Evolutionary conservation across 208 protist genomes (phyloP), one percentile per base, ranked within the genome.

Genomic region (Wallacemonas rigidus): DNA sequence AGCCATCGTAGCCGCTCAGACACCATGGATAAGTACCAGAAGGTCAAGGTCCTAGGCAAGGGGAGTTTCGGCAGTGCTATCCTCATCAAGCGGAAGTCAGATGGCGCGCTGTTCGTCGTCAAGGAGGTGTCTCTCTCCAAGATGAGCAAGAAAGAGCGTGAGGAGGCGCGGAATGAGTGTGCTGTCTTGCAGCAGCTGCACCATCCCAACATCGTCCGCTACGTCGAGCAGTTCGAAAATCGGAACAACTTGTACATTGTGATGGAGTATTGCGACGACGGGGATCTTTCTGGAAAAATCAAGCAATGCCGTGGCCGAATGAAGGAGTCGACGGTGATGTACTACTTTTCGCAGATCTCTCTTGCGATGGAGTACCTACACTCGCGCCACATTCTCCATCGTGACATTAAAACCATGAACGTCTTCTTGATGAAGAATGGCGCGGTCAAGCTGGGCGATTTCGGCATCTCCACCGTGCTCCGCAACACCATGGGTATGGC

Each of bases 391-490:
- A 97, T 98, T 75, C 78, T 98, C 9, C 96, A 98, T 62, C 92
- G 94, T 50, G 95, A 98, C 62, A 96, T 98, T 51, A 98, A 98
- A 55, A 93, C 92, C 0, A 94, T 94, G 90, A 98, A 98, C 63
- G 88, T 98, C 3, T 98, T 98, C 73, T 80, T 98, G 26, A 98
- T 94, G 81, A 95, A 95, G 73, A 95, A 94, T 71, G 90, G 89
- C 41, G 84, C 85, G 2, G 92, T 97, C 14, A 98, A 97, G 60
- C 70, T 98, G 2, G 95, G 95, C 51, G 95, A 98, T 72, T 98
- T 98, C 82, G 95, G 95, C 51, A 97, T 98, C 53, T 86, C 88
- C 14, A 98, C 92, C 1, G 88, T 98, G 41, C 78, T 98, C 45
- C 84, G 89, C 11, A 97, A 91, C 64, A 97, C 93, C 2, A 97